A percentile compares a stretch with the other conserved stretches of the same genome.
phyloP scores from a whole-genome alignment of 352 stramenopile species.

The Phytophthora kernoviae region DNA sequence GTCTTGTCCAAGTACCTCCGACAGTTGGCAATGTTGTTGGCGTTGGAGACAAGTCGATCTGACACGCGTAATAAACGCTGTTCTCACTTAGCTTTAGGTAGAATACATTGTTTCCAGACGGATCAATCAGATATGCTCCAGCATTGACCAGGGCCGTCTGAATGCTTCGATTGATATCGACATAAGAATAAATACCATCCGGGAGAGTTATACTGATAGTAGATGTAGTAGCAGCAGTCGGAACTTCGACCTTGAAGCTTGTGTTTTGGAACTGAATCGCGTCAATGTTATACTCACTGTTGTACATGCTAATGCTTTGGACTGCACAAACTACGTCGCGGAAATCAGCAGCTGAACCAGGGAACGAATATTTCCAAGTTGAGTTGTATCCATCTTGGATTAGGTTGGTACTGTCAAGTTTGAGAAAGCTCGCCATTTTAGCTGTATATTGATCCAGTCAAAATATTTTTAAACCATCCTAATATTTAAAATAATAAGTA shows the following conservation, averaged over 20 bases:
- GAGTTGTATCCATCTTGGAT: not conserved
- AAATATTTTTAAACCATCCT: not conserved
- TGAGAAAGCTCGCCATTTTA: not conserved
- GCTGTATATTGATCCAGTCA: too few species aligned
- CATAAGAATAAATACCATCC: slow-evolving; percentile 6
- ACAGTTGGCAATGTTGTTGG: not conserved
- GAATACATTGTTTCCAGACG: not conserved
- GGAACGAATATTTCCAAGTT: not conserved
- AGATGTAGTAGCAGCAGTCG: not conserved
- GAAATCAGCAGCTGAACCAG: not conserved
- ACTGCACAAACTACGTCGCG: not conserved
- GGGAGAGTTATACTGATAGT: not conserved
- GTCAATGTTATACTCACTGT: not conserved
- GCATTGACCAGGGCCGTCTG: not conserved
- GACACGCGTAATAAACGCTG: not conserved
- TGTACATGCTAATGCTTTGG: not conserved
- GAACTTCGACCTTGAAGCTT: not conserved
- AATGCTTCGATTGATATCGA: not conserved
- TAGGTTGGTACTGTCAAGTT: not conserved
- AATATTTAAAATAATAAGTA: slow-evolving; percentile 1
- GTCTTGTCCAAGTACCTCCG: not conserved
- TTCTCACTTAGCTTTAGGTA: slow-evolving; percentile 1
- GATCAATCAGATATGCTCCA: not conserved
- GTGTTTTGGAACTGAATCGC: not conserved
- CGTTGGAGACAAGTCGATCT: slow-evolving; percentile 1